Base-by-base conservation (phyloP, 805 yeast genomes). In the Nematodospora valgi region DNA sequence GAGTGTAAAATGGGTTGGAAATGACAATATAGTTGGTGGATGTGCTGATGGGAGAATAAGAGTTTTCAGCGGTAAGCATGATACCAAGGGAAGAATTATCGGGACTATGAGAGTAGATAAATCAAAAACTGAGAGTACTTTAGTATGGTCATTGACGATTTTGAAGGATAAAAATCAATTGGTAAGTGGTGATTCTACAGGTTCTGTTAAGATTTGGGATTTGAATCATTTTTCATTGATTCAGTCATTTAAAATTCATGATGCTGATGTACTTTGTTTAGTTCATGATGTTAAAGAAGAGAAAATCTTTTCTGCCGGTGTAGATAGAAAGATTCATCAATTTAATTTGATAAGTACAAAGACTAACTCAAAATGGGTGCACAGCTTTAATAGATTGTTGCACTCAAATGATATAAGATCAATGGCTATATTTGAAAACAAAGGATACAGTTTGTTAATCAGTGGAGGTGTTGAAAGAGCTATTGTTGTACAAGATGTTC, bases 121-220 rank as follows among this genome's bases (percentile, higher is more conserved):
- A 57, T 75, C 91, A 15, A 80, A 82, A 51, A 76, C 76, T 22
- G 96, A 86, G 54, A 79, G 93, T 35, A 88, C 98, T 3, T 68
- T 93, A 42, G 93, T 93, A 6, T 93, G 99, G 99, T 72, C 87
- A 23, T 79, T 93, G 1, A 48, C 72, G 29, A 79, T 80, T 21
- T 62, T 89, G 39, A 78, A 82, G 4, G 55, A 66, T 27, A 73
- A 74, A 32, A 69, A 76, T 36, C 95, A 87, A 56, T 73, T 93
- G 39, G 94, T 86, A n/a, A 79, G 88, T 41, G 98, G 98, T 36
- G 99, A 93, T 62, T 88, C 97, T 5, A 91, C 97, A 1, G 99
- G 99, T 2, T 72, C 85, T 6, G 76, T 93, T 34, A 91, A 91
- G 59, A 74, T 93, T 45, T 93, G 99, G 99, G 96, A 91, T 51